Conservation (phyloP, 2,329 filamentous ascomycete species). For the Cercospora janseana region DNA sequence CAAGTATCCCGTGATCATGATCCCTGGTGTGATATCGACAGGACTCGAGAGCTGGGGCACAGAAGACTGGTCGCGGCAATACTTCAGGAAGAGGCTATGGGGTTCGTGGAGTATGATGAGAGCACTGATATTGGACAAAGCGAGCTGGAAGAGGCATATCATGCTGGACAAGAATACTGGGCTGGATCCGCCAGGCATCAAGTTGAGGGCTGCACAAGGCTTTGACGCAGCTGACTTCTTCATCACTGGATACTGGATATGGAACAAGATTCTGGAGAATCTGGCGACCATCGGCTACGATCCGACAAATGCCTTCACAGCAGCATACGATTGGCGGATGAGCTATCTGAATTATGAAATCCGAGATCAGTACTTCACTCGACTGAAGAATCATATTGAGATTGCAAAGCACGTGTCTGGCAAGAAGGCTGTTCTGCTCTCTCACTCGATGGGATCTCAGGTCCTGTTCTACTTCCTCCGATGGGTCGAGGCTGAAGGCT, state of each 20-base stretch:
- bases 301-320: conserved; percentile 69
- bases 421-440: conserved; percentile 80
- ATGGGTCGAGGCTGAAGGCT: conserved; percentile 74
- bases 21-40: conserved; percentile 95
- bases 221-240: conserved; percentile 98
- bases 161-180: conserved; percentile 94
- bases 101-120: conserved; percentile 99
- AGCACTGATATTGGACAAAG: conserved; percentile 87
- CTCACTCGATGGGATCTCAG: conserved; percentile 97
- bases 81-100: conserved; percentile 94
- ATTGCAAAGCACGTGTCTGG: conserved; percentile 69
- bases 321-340: conserved; percentile 86
- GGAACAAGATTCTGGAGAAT: conserved; percentile 98
- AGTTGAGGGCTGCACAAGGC: conserved; percentile 87
- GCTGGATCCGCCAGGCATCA: conserved; percentile 84
- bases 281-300: conserved; percentile 95
- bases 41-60: conserved; percentile 97
- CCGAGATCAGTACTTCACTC: conserved; percentile 89
- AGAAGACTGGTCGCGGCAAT: conserved; percentile 75
- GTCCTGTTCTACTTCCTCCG: conserved; percentile 84
- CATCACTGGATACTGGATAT: conserved; percentile 90
- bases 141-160: conserved; percentile 91
- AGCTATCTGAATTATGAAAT: conserved; percentile 86
- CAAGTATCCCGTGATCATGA: conserved; percentile 90
- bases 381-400: conserved; percentile 87